phyloP scores from a whole-genome alignment of 2,329 filamentous ascomycete genomes.

The Huntiella omanensis region DNA sequence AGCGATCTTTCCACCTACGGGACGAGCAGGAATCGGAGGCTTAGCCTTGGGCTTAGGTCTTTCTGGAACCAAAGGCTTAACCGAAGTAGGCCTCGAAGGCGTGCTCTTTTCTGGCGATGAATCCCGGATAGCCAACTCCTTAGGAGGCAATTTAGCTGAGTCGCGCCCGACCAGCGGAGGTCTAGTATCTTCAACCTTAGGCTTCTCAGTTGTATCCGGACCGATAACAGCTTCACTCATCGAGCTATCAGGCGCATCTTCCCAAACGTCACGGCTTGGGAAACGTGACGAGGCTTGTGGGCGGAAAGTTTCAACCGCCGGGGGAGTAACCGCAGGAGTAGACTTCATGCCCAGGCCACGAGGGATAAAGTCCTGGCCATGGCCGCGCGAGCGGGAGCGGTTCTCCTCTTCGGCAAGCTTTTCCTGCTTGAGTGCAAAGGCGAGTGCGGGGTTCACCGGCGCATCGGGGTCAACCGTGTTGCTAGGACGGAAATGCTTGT shows the following conservation, averaged over 20 bases:
- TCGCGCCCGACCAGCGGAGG: neutral
- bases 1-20: constrained; percentile 71
- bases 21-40: constrained; percentile 57
- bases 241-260: constrained; percentile 74
- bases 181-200: neutral
- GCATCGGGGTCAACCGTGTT: constrained; percentile 17
- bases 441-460: constrained; percentile 39
- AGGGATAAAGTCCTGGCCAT: constrained; percentile 30
- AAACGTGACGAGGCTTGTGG: constrained; percentile 26
- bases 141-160: neutral
- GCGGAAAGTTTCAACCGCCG: constrained; percentile 3
- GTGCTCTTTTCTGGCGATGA: constrained; percentile 7
- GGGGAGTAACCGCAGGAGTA: neutral
- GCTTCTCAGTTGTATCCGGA: neutral
- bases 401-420: constrained; percentile 40
- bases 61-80: constrained; percentile 16
- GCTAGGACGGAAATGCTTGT: constrained; percentile 16
- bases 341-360: constrained; percentile 11
- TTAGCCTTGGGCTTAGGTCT: constrained; percentile 53
- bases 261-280: constrained; percentile 86
- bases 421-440: constrained; percentile 48
- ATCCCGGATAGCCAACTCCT: neutral
- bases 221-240: constrained; percentile 50
- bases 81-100: constrained; percentile 18
- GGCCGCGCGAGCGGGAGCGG: constrained; percentile 13